Conservation (phyloP, 2,329 filamentous ascomycete genomes). For the Nannizziopsis barbatae region DNA sequence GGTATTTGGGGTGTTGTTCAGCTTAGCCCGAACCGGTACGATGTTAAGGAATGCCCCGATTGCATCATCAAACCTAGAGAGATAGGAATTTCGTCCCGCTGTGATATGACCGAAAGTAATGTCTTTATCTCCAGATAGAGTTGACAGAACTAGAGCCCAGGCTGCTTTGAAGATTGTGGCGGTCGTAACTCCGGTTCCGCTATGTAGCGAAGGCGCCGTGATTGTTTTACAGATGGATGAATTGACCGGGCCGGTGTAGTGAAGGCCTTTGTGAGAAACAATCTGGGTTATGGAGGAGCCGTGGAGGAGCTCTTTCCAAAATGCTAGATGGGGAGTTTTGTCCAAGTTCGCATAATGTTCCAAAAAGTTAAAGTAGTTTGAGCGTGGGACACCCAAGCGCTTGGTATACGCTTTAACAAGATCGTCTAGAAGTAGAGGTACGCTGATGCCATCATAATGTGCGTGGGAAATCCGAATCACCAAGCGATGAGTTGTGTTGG, state of each 20-base stretch:
- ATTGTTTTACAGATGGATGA: too few relatives aligned
- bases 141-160: slow-evolving; percentile 47
- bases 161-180: slow-evolving; percentile 49
- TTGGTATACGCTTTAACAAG: slow-evolving; percentile 39
- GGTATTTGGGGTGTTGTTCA: too few relatives aligned
- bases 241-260: background rate
- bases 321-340: slow-evolving; percentile 31
- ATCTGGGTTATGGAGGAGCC: slow-evolving; percentile 37
- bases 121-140: slow-evolving; percentile 37
- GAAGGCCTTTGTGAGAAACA: background rate
- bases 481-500: background rate
- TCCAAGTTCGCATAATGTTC: background rate
- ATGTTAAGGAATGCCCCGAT: slow-evolving; percentile 52
- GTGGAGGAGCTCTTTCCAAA: slow-evolving; percentile 46
- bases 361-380: slow-evolving; percentile 23
- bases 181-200: slow-evolving; percentile 44
- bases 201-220: slow-evolving; percentile 16
- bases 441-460: slow-evolving; percentile 53
- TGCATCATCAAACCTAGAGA: slow-evolving; percentile 40
- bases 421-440: slow-evolving; percentile 45
- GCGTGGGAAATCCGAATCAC: slow-evolving; percentile 51
- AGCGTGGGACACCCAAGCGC: slow-evolving; percentile 17
- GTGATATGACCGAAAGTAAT: slow-evolving; percentile 52
- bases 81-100: slow-evolving; percentile 45
- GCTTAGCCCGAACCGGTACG: slow-evolving; percentile 46